These are phyloP conservation scores for Ustilago trichophora DNA, from an alignment of 1,284 basidiomycete genomes.

Conservation along the genomic window DNA sequence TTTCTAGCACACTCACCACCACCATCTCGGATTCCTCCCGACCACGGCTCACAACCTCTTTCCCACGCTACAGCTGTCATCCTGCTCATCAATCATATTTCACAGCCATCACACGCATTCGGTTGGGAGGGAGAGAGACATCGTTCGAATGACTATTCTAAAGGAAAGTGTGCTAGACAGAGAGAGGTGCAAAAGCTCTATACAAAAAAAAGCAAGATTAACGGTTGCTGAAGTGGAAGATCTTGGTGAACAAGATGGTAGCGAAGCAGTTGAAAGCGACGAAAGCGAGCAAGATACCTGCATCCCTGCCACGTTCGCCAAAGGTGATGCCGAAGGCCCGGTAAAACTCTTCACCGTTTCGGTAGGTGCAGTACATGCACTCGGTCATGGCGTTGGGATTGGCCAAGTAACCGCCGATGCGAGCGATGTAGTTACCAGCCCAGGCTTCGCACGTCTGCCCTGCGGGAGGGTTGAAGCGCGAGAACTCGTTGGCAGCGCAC, in stretches of 20 bases:
- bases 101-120: no score
- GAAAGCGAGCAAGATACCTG: slow-evolving; percentile 55
- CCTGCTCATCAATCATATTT: no score
- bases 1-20: no score
- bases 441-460: slow-evolving; percentile 78
- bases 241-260: slow-evolving; percentile 46
- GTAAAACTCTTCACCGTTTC: slow-evolving; percentile 77
- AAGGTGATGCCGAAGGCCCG: slow-evolving; percentile 76
- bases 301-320: slow-evolving; percentile 48
- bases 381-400: slow-evolving; percentile 73
- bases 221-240: slow-evolving; percentile 49
- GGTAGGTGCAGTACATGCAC: slow-evolving; percentile 80
- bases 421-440: slow-evolving; percentile 66
- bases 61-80: no score
- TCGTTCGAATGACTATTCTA: no score
- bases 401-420: slow-evolving; percentile 80
- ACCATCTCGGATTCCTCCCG: no score
- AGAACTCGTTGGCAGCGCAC: slow-evolving; percentile 75
- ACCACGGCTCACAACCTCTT: no score
- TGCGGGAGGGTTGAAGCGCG: slow-evolving; percentile 74
- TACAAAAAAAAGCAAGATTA: no score
- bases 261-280: slow-evolving; percentile 47
- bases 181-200: no score
- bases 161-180: no score
- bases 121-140: no score